These are phyloP conservation scores for Rhynchosporium agropyri DNA, from an alignment of 2,329 filamentous ascomycete species.

Conservation along the genomic window DNA sequence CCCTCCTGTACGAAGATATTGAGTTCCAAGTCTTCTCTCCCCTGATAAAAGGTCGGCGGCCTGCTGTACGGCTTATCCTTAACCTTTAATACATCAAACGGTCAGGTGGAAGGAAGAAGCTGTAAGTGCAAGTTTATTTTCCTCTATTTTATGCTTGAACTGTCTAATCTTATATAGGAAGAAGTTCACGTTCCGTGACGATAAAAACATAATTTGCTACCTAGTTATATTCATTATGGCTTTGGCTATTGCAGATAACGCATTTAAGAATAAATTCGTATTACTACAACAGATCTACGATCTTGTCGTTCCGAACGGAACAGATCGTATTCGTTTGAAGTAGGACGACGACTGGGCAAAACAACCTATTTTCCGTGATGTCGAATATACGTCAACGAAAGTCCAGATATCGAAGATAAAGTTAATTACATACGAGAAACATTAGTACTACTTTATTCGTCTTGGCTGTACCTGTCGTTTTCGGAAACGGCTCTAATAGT, in stretches of 20 bases:
- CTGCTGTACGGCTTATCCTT: conserved; percentile 32
- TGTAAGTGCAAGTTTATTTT: conserved; percentile 24
- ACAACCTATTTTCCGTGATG: too few species aligned
- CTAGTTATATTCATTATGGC: conserved; percentile 33
- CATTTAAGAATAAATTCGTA: conserved; percentile 35
- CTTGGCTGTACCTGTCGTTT: too few species aligned
- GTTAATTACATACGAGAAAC: too few species aligned
- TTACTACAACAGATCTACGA: conserved; percentile 36
- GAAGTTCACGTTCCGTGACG: conserved; percentile 37
- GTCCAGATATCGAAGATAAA: too few species aligned
- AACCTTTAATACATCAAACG: conserved; percentile 39
- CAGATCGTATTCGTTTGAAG: conserved; percentile 31
- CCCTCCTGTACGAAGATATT: conserved; percentile 37
- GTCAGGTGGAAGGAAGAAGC: conserved; percentile 32
- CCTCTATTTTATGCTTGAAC: conserved; percentile 3
- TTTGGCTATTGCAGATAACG: conserved; percentile 36
- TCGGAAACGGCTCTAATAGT: too few species aligned
- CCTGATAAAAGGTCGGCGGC: conserved; percentile 25
- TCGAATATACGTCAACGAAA: too few species aligned
- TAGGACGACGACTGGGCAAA: conserved; percentile 34
- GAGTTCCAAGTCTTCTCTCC: conserved; percentile 38
- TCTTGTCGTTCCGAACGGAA: conserved; percentile 32
- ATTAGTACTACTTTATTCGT: too few species aligned
- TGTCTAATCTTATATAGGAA: conserved; percentile 29
- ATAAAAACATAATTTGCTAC: conserved; percentile 31